Conservation (phyloP, 164 flowering plant species). For the Santalum album region DNA sequence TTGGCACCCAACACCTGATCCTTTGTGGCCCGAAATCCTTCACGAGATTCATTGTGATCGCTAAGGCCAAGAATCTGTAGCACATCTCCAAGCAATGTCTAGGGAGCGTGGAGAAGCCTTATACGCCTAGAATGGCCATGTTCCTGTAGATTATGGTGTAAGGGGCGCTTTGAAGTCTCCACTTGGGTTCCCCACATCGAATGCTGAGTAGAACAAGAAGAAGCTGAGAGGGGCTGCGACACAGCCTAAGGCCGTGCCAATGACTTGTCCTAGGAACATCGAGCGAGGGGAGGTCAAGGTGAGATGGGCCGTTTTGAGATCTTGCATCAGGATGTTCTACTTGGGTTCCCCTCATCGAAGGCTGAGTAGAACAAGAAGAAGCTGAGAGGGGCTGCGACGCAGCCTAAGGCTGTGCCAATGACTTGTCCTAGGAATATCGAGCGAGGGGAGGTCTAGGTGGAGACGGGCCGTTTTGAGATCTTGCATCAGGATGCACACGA, state of each 20-base stretch:
- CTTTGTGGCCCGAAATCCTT: slow-evolving; percentile 30
- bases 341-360: slow-evolving; percentile 60
- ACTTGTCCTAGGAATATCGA: slow-evolving; percentile 54
- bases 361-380: slow-evolving; percentile 64
- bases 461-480: slow-evolving; percentile 52
- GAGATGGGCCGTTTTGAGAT: slow-evolving; percentile 47
- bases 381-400: slow-evolving; percentile 34
- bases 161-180: slow-evolving; percentile 63
- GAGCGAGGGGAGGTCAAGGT: slow-evolving; percentile 49
- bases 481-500: slow-evolving; percentile 52
- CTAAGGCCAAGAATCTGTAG: slow-evolving; percentile 45
- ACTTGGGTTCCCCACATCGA: slow-evolving; percentile 57
- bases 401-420: slow-evolving; percentile 46
- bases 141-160: slow-evolving; percentile 57
- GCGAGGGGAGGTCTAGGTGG: slow-evolving; percentile 43
- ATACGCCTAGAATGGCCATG: slow-evolving; percentile 53
- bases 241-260: slow-evolving; percentile 50
- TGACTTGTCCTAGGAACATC: slow-evolving; percentile 48
- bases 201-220: slow-evolving; percentile 59
- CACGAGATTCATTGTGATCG: slow-evolving; percentile 30
- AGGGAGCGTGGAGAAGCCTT: slow-evolving; percentile 64
- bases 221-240: slow-evolving; percentile 39
- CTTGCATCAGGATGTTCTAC: no score
- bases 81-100: slow-evolving; percentile 54
- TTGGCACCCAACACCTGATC: slow-evolving; percentile 45